Conservation (phyloP, 257 asterid genomes). For the Haberlea rhodopensis region DNA sequence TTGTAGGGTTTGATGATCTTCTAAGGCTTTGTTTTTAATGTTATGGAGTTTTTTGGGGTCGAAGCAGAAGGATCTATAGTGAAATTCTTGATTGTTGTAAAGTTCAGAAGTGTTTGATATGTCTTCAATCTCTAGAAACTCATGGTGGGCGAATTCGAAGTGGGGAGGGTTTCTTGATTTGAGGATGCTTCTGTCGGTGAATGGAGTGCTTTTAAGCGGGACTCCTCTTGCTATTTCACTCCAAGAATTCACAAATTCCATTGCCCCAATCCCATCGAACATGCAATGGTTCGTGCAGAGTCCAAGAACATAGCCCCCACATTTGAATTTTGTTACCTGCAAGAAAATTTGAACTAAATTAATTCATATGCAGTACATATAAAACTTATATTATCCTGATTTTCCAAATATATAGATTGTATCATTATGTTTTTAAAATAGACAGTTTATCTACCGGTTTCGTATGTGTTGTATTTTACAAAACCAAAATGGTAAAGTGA, state of each 20-base stretch:
- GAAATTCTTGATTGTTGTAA: constrained; percentile 58
- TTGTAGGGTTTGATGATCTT: constrained; percentile 38
- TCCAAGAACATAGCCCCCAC: constrained; percentile 90
- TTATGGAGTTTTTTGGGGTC: constrained; percentile 58
- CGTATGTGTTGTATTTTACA: too few relatives aligned
- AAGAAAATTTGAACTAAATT: background rate
- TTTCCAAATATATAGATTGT: too few relatives aligned
- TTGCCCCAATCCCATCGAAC: constrained; percentile 87
- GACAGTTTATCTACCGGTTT: too few relatives aligned
- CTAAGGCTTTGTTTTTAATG: constrained; percentile 47
- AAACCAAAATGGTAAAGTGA: too few relatives aligned
- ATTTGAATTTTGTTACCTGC: constrained; percentile 82
- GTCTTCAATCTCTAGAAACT: constrained; percentile 70
- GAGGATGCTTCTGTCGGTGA: constrained; percentile 69
- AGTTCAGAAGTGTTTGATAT: constrained; percentile 51
- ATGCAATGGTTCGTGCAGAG: constrained; percentile 86
- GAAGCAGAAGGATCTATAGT: constrained; percentile 65
- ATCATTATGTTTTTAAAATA: too few relatives aligned
- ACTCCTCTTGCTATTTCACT: constrained; percentile 71
- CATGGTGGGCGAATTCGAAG: constrained; percentile 66
- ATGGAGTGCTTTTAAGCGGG: constrained; percentile 52
- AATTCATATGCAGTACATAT: too few relatives aligned
- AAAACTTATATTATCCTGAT: too few relatives aligned
- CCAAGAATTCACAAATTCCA: constrained; percentile 87
- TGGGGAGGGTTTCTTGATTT: constrained; percentile 67